phyloP scores from a whole-genome alignment of 2,329 filamentous ascomycete species.

The Coleophoma eucalyptorum region DNA sequence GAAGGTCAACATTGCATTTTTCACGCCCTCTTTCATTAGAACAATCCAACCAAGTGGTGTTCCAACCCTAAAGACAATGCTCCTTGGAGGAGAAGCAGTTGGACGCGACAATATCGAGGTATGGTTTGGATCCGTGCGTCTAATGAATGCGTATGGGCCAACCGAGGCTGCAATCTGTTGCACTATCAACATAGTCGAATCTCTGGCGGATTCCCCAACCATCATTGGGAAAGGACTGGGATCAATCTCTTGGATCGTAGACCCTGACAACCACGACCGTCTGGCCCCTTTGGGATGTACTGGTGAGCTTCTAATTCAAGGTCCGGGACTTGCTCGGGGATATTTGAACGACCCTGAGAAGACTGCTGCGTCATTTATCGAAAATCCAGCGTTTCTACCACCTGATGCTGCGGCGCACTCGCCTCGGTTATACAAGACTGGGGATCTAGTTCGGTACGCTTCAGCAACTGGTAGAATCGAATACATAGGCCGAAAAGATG shows the following conservation, averaged over 20 bases:
- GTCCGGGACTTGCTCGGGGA: constrained; percentile 56
- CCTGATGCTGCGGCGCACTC: no score
- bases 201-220: constrained; percentile 1
- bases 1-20: constrained; percentile 15
- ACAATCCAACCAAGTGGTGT: constrained; percentile 19
- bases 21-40: constrained; percentile 26
- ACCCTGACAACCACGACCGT: constrained; percentile 12
- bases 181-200: constrained; percentile 10
- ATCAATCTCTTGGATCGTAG: constrained; percentile 32
- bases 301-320: constrained; percentile 28
- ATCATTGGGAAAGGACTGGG: constrained; percentile 19
- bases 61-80: constrained; percentile 18
- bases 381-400: constrained; percentile 33
- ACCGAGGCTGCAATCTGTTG: constrained; percentile 15
- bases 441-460: constrained; percentile 38
- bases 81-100: constrained; percentile 29
- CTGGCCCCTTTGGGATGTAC: constrained; percentile 20
- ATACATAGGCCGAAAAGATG: constrained; percentile 59
- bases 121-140: constrained; percentile 31
- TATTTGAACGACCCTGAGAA: constrained; percentile 57
- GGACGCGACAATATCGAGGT: constrained; percentile 32
- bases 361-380: constrained; percentile 54
- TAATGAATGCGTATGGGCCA: constrained; percentile 39
- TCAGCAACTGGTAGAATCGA: constrained; percentile 54
- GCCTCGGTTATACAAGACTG: constrained; percentile 25